These are phyloP conservation scores for Stephanodiscus triporus DNA, from an alignment of 108 stramenopile genomes.

Conservation along the genomic window DNA sequence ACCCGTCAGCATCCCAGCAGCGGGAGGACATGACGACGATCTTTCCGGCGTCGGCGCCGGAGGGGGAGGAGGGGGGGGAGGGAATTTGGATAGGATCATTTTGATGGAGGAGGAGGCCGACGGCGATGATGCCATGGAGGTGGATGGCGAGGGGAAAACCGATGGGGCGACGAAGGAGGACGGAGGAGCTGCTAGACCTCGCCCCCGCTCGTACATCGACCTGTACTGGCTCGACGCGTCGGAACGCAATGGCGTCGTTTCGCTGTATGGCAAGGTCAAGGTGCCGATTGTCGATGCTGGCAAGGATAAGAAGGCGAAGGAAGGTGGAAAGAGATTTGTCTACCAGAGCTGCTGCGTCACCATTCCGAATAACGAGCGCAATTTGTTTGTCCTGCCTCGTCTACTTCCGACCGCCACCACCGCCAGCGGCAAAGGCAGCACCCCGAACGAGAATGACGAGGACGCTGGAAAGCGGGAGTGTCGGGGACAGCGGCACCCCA, in stretches of 20 bases:
- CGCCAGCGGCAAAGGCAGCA: slow-evolving; percentile 5
- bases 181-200: not conserved
- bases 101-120: slow-evolving; percentile 13
- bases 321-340: slow-evolving; percentile 39
- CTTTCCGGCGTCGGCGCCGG: not conserved
- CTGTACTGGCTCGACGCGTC: slow-evolving; percentile 96
- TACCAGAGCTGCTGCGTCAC: slow-evolving; percentile 88
- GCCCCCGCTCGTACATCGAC: slow-evolving; percentile 67
- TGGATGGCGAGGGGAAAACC: slow-evolving; percentile 10
- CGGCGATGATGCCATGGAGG: slow-evolving; percentile 3
- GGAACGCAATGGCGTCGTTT: slow-evolving; percentile 90
- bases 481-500: slow-evolving; percentile 31
- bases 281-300: slow-evolving; percentile 24
- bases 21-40: slow-evolving; percentile 10
- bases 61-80: not conserved
- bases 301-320: slow-evolving; percentile 19
- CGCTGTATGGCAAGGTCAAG: slow-evolving; percentile 93
- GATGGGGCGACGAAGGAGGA: slow-evolving; percentile 12
- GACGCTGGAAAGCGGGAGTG: slow-evolving; percentile 32
- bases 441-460: slow-evolving; percentile 18
- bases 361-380: slow-evolving; percentile 83
- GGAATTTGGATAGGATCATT: slow-evolving; percentile 35
- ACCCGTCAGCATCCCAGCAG: slow-evolving; percentile 62
- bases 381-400: slow-evolving; percentile 93
- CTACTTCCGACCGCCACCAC: slow-evolving; percentile 3